These are phyloP conservation scores for Serendipita sp. DNA, from an alignment of 768 basidiomycete species.

Conservation along the genomic window DNA sequence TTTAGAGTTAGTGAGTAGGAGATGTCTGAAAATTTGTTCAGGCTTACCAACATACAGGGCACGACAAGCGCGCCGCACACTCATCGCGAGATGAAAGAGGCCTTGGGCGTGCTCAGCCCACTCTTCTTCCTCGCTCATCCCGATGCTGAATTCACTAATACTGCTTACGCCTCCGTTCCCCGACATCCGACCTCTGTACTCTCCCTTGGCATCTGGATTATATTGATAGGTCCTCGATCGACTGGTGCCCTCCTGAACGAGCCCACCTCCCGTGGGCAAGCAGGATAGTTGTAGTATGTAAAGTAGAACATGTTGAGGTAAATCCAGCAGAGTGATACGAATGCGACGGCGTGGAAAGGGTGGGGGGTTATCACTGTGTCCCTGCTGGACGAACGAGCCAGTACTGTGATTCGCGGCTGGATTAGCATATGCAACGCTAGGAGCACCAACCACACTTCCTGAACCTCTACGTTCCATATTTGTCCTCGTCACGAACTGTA, in stretches of 20 bases:
- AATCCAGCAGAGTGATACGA: conserved; percentile 10
- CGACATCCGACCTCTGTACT: neutral
- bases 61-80: conserved; percentile 47
- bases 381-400: neutral
- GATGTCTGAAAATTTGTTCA: neutral
- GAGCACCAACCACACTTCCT: neutral
- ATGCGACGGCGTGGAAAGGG: neutral
- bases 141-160: conserved; percentile 27
- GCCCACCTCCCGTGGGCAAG: conserved; percentile 22
- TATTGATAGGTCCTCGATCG: conserved; percentile 2
- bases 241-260: neutral
- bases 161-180: neutral
- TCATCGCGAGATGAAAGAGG: conserved; percentile 51
- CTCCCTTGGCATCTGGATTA: conserved; percentile 3
- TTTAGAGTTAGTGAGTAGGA: neutral
- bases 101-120: neutral
- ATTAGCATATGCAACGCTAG: neutral
- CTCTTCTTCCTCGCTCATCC: conserved; percentile 34
- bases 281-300: conserved; percentile 53
- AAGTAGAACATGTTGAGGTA: conserved; percentile 51
- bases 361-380: neutral
- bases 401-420: neutral
- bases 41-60: conserved; percentile 48
- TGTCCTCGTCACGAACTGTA: too few species aligned
- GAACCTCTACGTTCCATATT: too few species aligned